Evolutionary conservation across 306 rosid species (phyloP), one percentile per base, ranked within the genome.

Genomic region (Vigna unguiculata): DNA sequence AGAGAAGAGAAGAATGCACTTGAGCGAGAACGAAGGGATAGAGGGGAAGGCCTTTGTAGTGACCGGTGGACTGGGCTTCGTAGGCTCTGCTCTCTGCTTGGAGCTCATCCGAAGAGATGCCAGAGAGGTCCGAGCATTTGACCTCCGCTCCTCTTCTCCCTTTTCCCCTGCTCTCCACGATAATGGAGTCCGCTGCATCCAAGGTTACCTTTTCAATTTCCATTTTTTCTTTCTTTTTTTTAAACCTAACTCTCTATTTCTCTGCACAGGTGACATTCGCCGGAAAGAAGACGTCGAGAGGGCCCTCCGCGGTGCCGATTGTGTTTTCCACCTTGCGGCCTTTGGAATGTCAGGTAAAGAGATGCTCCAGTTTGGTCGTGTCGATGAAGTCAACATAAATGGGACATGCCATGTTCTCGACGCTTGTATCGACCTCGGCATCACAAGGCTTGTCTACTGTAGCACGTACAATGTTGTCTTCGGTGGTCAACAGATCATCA

Each of bases 271-370:
- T n/a, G 91, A 95, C 75, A 68, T 95, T 54, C 45, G 49, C 61
- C 81, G 86, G 46, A 90, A 88, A 71, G 84, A 82, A 46, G 96
- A 95, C 75, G 98, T 95, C 28, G 90, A 87, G 66, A 89, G 28
- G 40, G 96, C 85, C 24, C 68, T 92, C n/a, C 83, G 88, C 0
- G 96, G 96, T 52, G 92, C 82, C 4, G 85, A 89, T 32, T 94
- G 97, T 59, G 98, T 94, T 6, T 94, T 94, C 88, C 98, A 95
- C 67, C 87, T 92, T 2, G 97, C 97, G 0, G 89, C 97, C 7
- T 90, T 82, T 21, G 96, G 98, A 4, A 87, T 92, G 93, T 95
- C 98, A 0, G 98, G 98, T 2, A 95, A 92, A 61, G 91, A 95
- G 86, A 92, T 95, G 97, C 90, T 92, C 64, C 98, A 92, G 52